Evolutionary conservation across 257 asterid genomes (phyloP).

Genomic region (Solanum bulbocastanum): DNA sequence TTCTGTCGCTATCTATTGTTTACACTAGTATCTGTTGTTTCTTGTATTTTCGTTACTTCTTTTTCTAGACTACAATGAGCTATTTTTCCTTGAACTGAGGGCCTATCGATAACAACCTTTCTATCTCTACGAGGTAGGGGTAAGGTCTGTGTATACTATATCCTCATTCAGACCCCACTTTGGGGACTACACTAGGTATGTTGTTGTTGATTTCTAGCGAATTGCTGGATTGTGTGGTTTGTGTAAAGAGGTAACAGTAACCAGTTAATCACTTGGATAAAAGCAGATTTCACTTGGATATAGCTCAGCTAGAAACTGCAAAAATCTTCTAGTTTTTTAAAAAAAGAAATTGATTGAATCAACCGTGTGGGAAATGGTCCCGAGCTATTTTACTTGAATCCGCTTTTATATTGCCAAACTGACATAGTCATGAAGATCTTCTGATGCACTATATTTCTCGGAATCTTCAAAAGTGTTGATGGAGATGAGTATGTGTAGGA

Average conservation of each 20-base stretch:
- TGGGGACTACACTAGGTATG: not conserved
- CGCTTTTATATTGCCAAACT: not conserved
- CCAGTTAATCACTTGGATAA: not conserved
- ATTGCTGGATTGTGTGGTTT: not conserved
- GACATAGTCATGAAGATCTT: not conserved
- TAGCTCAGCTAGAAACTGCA: not conserved
- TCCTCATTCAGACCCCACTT: not conserved
- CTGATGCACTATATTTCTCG: not conserved
- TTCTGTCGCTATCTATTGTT: not conserved
- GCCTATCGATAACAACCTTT: not conserved
- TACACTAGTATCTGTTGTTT: no score
- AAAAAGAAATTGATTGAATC: not conserved
- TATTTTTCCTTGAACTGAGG: not conserved
- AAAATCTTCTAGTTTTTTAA: not conserved
- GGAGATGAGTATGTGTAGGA: not conserved
- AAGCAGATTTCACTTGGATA: not conserved
- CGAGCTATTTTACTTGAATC: not conserved
- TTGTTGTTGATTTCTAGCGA: not conserved
- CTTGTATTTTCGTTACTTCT: not conserved
- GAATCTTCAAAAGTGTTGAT: not conserved
- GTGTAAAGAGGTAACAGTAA: not conserved
- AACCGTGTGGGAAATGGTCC: not conserved
- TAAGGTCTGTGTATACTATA: not conserved
- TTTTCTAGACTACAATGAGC: not conserved
- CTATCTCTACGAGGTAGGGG: not conserved